Evolutionary conservation across 768 basidiomycete genomes (phyloP).

Genomic region (Mycena latifolia): DNA sequence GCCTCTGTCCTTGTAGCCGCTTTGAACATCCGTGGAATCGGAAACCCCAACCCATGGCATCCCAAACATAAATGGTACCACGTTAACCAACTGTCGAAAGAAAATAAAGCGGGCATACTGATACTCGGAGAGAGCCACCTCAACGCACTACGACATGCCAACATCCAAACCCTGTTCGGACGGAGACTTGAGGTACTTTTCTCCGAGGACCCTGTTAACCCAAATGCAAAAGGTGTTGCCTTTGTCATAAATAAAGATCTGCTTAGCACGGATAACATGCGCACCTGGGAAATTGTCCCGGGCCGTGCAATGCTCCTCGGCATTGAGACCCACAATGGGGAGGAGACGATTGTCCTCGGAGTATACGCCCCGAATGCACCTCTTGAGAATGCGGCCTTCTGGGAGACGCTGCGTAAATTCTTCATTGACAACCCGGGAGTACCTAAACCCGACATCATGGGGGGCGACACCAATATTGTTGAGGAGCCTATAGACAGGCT

Average conservation of each 20-base stretch:
- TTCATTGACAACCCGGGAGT: slow-evolving; percentile 12
- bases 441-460: neutral
- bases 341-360: neutral
- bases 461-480: neutral
- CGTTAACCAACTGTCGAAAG: slow-evolving; percentile 19
- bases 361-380: neutral
- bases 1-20: slow-evolving; percentile 7
- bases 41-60: neutral
- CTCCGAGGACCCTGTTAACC: neutral
- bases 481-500: neutral
- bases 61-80: slow-evolving; percentile 29
- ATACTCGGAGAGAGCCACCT: slow-evolving; percentile 33
- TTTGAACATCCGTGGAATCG: slow-evolving; percentile 29
- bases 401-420: slow-evolving; percentile 7
- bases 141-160: neutral
- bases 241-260: slow-evolving; percentile 37
- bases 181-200: slow-evolving; percentile 2
- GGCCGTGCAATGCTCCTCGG: slow-evolving; percentile 29
- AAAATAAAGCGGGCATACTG: slow-evolving; percentile 13
- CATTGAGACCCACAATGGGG: neutral
- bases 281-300: slow-evolving; percentile 24
- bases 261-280: neutral
- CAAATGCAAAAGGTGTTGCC: slow-evolving; percentile 26
- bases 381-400: neutral
- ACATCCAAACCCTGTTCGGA: slow-evolving; percentile 17